phyloP scores from a whole-genome alignment of 768 basidiomycete species.

The Rhizopogon vinicolor region DNA sequence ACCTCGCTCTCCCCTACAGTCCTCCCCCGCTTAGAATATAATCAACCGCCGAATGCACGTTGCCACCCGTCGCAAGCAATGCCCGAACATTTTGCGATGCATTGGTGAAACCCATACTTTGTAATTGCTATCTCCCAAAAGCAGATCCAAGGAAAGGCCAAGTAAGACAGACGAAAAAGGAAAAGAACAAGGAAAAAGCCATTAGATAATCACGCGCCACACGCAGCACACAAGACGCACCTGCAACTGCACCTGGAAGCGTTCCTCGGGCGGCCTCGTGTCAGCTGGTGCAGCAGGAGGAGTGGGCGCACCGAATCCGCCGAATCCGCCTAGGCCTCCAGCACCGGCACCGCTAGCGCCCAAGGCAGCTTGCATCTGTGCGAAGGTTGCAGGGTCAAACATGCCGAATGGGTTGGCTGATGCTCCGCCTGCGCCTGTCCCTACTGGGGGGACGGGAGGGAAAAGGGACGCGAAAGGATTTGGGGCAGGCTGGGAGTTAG shows the following conservation, averaged over 20 bases:
- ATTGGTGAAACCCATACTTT: conserved; percentile 93
- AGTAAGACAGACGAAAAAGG: neutral
- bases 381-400: conserved; percentile 42
- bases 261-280: conserved; percentile 79
- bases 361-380: conserved; percentile 32
- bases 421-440: conserved; percentile 22
- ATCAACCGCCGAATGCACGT: conserved; percentile 89
- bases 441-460: conserved; percentile 15
- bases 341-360: conserved; percentile 25
- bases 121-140: conserved; percentile 60
- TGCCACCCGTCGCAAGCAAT: conserved; percentile 87
- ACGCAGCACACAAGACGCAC: conserved; percentile 30
- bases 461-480: conserved; percentile 14
- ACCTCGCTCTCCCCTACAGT: conserved; percentile 28
- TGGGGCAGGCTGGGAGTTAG: conserved; percentile 6
- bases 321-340: conserved; percentile 21
- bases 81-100: conserved; percentile 89
- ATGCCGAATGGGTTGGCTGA: conserved; percentile 13
- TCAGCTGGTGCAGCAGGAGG: conserved; percentile 47
- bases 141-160: neutral
- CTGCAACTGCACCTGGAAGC: conserved; percentile 86
- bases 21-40: conserved; percentile 86
- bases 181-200: neutral
- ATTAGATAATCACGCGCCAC: neutral
- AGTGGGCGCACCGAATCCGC: conserved; percentile 22